A percentile compares a stretch with the other conserved stretches of the same genome.
Evolutionary conservation across 2,329 filamentous ascomycete genomes (phyloP).

Genomic region (Emergomyces pasteurianus): DNA sequence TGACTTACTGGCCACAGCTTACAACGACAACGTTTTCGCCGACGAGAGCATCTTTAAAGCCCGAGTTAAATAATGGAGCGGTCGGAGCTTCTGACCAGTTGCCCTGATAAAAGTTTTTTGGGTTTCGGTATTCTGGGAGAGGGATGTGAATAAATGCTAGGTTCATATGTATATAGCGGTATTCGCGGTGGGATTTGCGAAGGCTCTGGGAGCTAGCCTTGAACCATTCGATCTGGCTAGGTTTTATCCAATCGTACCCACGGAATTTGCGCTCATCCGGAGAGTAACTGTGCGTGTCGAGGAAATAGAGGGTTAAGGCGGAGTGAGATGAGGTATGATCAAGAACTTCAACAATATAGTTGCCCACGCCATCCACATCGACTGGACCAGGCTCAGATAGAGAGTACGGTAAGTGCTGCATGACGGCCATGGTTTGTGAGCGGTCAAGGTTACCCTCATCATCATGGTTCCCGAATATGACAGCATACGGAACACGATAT

Average conservation of each 20-base stretch:
- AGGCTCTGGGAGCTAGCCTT: slow-evolving; percentile 60
- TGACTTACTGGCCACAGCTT: slow-evolving; percentile 73
- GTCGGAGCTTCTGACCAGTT: slow-evolving; percentile 73
- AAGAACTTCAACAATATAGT: slow-evolving; percentile 86
- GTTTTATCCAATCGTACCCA: slow-evolving; percentile 98
- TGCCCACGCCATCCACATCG: slow-evolving; percentile 79
- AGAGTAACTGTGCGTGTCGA: slow-evolving; percentile 87
- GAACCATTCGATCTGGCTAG: slow-evolving; percentile 92
- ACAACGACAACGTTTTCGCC: slow-evolving; percentile 78
- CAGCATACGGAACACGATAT: slow-evolving; percentile 80
- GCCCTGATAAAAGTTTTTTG: slow-evolving; percentile 51
- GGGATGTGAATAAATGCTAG: slow-evolving; percentile 97
- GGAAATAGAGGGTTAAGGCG: slow-evolving; percentile 83
- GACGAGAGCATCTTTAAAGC: slow-evolving; percentile 82
- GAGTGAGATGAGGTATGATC: slow-evolving; percentile 72
- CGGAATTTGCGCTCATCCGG: slow-evolving; percentile 76
- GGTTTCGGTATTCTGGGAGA: slow-evolving; percentile 69
- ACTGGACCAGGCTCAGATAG: slow-evolving; percentile 73
- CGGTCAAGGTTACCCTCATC: slow-evolving; percentile 77
- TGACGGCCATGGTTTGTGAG: slow-evolving; percentile 67
- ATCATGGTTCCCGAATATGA: slow-evolving; percentile 96
- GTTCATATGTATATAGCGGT: slow-evolving; percentile 87
- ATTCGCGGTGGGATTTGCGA: slow-evolving; percentile 67
- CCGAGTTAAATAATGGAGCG: slow-evolving; percentile 77
- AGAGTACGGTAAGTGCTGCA: slow-evolving; percentile 79